Base-by-base conservation (phyloP, 495 filamentous ascomycete genomes). In the Xylaria acuta region DNA sequence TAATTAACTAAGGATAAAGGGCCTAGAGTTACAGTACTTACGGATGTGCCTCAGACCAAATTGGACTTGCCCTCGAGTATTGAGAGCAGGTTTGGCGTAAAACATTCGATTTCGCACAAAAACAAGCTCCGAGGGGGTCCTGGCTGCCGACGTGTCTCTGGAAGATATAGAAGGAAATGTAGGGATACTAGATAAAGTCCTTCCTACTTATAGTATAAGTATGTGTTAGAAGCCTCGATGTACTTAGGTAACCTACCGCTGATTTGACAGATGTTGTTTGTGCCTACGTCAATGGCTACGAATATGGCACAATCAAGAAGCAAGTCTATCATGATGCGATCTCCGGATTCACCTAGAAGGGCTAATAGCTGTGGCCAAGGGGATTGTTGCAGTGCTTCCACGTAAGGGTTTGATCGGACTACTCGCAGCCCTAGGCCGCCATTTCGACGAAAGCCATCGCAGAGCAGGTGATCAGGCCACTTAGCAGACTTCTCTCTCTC, bases 61-160 rank as follows among this genome's bases (percentile, higher is more conserved):
- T 7, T 86, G 78, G 11, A 95, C 87, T 36, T 86, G 77, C 6
- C 92, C 90, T 76, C 89, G 89, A 7, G 87, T 82, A 76, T 91
- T 95, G 11, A 92, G 80, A 20, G 88, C 85, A 49, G 92, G 86
- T 70, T 88, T 88, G 27, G 93, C 92, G 80, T 98, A 98, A 43
- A 98, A 85, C 87, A 97, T 97, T 6, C 94, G 88, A 76, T 89
- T 92, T 69, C 94, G 91, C 25, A 94, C 88, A 78, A 99, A 95
- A 1, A 82, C 79, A 69, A 98, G 94, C 53, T 86, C 86, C 32
- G 89, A 90, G 5, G 85, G 88, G 8, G 80, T 80, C 56, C 79
- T 77, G 25, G 68, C 58, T 73, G 67, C 63, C 60, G 62, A 30
- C 27, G 40, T 67, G 70, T 74, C 65, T 75, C 64, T 63, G 49